Evolutionary conservation across 2,329 filamentous ascomycete species (phyloP).

Genomic region (Mycocentrospora acerina): DNA sequence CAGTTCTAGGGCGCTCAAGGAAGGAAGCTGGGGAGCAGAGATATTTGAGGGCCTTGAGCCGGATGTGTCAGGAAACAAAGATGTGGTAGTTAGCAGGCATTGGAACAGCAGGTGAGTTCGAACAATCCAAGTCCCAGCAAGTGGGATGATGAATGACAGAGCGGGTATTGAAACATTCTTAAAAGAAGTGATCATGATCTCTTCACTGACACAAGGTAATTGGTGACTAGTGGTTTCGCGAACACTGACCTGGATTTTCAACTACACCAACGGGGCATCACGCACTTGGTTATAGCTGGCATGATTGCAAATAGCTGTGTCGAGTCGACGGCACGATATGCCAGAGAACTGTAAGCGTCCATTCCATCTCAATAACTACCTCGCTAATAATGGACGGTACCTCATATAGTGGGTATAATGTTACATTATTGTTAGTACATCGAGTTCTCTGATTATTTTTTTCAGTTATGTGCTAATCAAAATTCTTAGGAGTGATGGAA

Average conservation of each 20-base stretch:
- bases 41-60: slow-evolving; percentile 24
- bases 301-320: slow-evolving; percentile 38
- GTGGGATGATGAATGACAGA: too few relatives aligned
- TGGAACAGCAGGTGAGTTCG: slow-evolving; percentile 31
- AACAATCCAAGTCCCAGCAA: too few relatives aligned
- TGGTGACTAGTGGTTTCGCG: slow-evolving; percentile 26
- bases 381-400: not conserved
- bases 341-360: slow-evolving; percentile 29
- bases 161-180: too few relatives aligned
- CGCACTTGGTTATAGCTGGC: slow-evolving; percentile 33
- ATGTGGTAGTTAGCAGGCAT: slow-evolving; percentile 35
- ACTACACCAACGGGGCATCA: slow-evolving; percentile 37
- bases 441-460: too few relatives aligned
- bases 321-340: slow-evolving; percentile 40
- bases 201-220: not conserved
- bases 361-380: not conserved
- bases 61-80: slow-evolving; percentile 9
- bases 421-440: slow-evolving; percentile 1
- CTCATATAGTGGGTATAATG: slow-evolving; percentile 2
- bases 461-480: too few relatives aligned
- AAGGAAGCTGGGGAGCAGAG: slow-evolving; percentile 29
- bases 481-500: slow-evolving; percentile 4
- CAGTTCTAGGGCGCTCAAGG: slow-evolving; percentile 24
- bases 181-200: too few relatives aligned
- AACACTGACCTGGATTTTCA: slow-evolving; percentile 42